Base-by-base conservation (phyloP, 345 rosid species). In the Garcia nutans region DNA sequence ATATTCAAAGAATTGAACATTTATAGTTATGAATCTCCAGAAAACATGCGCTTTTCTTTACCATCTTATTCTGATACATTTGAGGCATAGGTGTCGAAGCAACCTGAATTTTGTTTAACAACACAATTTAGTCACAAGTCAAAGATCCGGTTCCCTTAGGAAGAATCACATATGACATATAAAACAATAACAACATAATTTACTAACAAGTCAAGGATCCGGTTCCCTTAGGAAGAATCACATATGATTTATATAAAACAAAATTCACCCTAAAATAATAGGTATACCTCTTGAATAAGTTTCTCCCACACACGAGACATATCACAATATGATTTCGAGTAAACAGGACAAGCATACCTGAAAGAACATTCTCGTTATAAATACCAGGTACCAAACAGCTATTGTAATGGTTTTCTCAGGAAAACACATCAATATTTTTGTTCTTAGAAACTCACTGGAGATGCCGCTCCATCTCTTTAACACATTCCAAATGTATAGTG, bases 401-500 rank as follows among this genome's bases (percentile, higher is more conserved):
- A 15, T 17, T 17, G 37, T 20, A 22, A 26, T 15, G 23, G 60
- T 23, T 23, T 22, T n/a, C 4, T 41, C 24, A 23, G 31, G 49
- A 49, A n/a, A 20, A 19, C 2, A 49, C 16, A 19, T 7, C 23
- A 26, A 24, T 4, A 62, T 10, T 20, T 17, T 33, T 37, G 23
- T 74, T 64, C 60, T 37, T 0, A 55, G 57, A 71, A 63, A 77
- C 90, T 85, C 82, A 90, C 97, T 78, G 90, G 16, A 41, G 81
- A 83, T 88, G 93, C 8, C 74, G 88, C 70, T 75, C 78, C 98
- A 92, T 89, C 80, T 87, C 90, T 76, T 83, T 83, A 0, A 87
- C 85, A 65, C 98, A 94, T 74, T 88, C 84, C 80, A 90, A 79
- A 86, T 94, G 97, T 76, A 91, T 92, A 0, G 93, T 88, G 79